Evolutionary conservation across 495 filamentous ascomycete genomes (phyloP).

Genomic region (Penicillium bialowiezense): DNA sequence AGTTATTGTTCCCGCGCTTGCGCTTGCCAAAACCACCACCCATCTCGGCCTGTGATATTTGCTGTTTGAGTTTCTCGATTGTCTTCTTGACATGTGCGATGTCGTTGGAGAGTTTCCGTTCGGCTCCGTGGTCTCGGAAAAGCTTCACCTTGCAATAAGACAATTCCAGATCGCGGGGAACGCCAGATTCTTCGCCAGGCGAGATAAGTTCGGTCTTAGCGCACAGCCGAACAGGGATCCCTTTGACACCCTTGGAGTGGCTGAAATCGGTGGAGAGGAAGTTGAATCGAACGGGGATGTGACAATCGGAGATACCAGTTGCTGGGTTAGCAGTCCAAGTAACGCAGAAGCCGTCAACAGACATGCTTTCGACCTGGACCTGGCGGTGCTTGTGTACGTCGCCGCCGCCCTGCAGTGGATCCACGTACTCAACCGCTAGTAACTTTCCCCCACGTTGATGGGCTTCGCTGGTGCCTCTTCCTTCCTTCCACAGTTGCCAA

Average conservation of each 20-base stretch:
- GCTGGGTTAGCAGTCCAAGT: constrained; percentile 73
- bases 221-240: constrained; percentile 88
- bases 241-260: constrained; percentile 96
- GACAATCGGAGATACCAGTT: constrained; percentile 62
- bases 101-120: constrained; percentile 93
- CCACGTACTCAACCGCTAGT: constrained; percentile 91
- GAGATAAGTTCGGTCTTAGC: constrained; percentile 74
- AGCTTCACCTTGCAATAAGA: constrained; percentile 96
- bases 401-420: constrained; percentile 65
- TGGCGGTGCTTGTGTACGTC: constrained; percentile 69
- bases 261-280: constrained; percentile 98
- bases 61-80: constrained; percentile 91
- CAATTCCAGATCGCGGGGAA: constrained; percentile 58
- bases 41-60: constrained; percentile 82
- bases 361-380: constrained; percentile 75
- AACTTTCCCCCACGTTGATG: constrained; percentile 84
- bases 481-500: constrained; percentile 97
- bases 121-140: constrained; percentile 94
- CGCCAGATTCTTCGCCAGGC: constrained; percentile 39
- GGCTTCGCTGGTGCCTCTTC: constrained; percentile 81
- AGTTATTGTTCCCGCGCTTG: constrained; percentile 63
- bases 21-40: constrained; percentile 87
- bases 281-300: constrained; percentile 88
- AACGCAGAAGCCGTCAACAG: constrained; percentile 89
- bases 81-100: constrained; percentile 89